Percentiles rank a stretch among this genome's conserved stretches.
These are phyloP conservation scores for Ceratocystis colombiana DNA, from an alignment of 2,329 filamentous ascomycete genomes.

Conservation along the genomic window DNA sequence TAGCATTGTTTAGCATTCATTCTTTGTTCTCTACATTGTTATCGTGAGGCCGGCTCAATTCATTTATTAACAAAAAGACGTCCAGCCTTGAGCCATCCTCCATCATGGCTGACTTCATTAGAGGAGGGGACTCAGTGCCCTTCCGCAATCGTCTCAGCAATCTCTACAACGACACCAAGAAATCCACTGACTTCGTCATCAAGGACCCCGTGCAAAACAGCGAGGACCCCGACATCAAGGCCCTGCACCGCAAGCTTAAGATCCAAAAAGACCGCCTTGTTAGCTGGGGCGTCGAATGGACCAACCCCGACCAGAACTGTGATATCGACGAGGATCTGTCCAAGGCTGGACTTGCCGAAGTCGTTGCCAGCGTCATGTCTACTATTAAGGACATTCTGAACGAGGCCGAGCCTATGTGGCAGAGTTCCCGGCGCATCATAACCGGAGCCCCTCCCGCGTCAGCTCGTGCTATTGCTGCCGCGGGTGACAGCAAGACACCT, in stretches of 20 bases:
- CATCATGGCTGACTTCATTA: conserved; percentile 21
- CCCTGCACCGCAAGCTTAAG: conserved; percentile 63
- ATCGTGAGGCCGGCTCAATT: not conserved
- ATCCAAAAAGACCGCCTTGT: conserved; percentile 72
- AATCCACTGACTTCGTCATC: conserved; percentile 61
- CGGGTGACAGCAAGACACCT: conserved; percentile 45
- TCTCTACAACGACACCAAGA: conserved; percentile 73
- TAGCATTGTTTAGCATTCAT: not conserved
- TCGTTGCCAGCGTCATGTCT: conserved; percentile 67
- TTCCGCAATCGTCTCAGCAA: conserved; percentile 43
- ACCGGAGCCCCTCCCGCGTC: not conserved
- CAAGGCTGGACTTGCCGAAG: conserved; percentile 63
- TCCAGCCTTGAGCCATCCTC: not conserved
- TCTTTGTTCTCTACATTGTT: not conserved
- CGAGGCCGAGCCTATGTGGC: conserved; percentile 63
- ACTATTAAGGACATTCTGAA: conserved; percentile 72
- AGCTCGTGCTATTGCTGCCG: conserved; percentile 28
- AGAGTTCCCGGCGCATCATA: conserved; percentile 39
- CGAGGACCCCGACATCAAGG: conserved; percentile 59
- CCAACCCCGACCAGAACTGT: conserved; percentile 55
- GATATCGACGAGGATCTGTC: conserved; percentile 63
- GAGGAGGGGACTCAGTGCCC: conserved; percentile 19
- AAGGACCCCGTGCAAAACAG: conserved; percentile 53
- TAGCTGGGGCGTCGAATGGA: conserved; percentile 74
- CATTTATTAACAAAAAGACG: not conserved